Conservation (phyloP, 805 yeast genomes). For the Schizosaccharomyces octosporus region DNA sequence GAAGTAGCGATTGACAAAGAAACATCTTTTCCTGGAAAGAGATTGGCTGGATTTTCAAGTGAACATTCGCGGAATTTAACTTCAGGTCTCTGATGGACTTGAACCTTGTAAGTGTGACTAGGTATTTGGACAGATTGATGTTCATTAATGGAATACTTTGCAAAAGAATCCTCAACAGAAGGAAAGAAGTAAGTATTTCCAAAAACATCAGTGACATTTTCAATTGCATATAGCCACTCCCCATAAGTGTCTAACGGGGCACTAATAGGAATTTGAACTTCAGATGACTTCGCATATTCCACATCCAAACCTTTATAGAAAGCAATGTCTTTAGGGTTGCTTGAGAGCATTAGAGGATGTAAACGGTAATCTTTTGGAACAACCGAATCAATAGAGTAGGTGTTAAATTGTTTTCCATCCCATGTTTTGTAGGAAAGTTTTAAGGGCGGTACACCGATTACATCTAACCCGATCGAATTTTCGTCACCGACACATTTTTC, state of each 20-base stretch:
- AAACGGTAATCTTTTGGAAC: constrained; percentile 26
- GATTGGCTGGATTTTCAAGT: constrained; percentile 12
- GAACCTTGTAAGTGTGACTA: constrained; percentile 5
- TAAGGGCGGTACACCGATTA: constrained; percentile 61
- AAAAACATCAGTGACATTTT: constrained; percentile 37
- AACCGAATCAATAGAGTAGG: constrained; percentile 19
- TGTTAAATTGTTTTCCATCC: constrained; percentile 17
- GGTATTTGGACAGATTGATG: neutral
- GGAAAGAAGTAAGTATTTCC: constrained; percentile 26
- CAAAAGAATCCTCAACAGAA: neutral
- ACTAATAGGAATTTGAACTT: constrained; percentile 22
- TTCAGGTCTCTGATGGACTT: constrained; percentile 13
- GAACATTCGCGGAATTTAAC: constrained; percentile 8
- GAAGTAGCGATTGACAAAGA: neutral
- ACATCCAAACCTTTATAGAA: constrained; percentile 9
- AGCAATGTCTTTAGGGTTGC: constrained; percentile 7
- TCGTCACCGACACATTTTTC: constrained; percentile 33
- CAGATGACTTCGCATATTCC: constrained; percentile 15
- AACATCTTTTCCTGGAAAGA: neutral
- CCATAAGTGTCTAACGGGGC: constrained; percentile 24
- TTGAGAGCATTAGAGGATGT: constrained; percentile 23
- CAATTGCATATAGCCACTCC: constrained; percentile 29
- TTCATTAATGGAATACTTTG: neutral
- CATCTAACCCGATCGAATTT: constrained; percentile 28
- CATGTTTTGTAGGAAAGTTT: constrained; percentile 24